These are phyloP conservation scores for Sporothrix inflata DNA, from an alignment of 2,329 filamentous ascomycete species.

Conservation along the genomic window DNA sequence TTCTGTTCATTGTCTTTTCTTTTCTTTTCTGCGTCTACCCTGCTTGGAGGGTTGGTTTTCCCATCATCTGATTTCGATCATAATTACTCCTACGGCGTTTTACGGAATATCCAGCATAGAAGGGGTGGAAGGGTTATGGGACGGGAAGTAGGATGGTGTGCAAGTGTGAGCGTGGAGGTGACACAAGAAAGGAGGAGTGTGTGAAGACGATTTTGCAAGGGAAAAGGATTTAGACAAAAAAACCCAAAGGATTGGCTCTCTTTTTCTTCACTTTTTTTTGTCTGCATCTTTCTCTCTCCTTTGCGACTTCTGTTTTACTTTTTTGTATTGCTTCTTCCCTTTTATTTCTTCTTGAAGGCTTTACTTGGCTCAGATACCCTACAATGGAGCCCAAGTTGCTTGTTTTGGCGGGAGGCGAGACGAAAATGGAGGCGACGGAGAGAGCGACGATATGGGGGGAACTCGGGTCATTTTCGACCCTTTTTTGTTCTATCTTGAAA, in stretches of 20 bases:
- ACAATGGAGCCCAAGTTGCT: background rate
- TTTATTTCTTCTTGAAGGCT: background rate
- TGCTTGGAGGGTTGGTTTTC: slow-evolving; percentile 3
- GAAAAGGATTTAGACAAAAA: slow-evolving; percentile 15
- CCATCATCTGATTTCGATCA: slow-evolving; percentile 2
- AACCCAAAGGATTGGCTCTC: background rate
- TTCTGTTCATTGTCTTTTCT: background rate
- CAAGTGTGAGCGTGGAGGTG: background rate
- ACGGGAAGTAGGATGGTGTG: background rate
- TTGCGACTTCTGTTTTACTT: background rate
- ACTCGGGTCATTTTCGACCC: background rate
- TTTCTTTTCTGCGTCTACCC: background rate
- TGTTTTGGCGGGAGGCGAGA: background rate
- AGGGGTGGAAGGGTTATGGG: background rate
- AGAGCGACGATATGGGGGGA: too few relatives aligned
- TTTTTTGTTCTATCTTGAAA: background rate
- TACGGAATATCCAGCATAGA: slow-evolving; percentile 20
- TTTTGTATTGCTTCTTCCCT: background rate
- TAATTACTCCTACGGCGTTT: slow-evolving; percentile 9
- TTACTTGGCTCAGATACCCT: slow-evolving; percentile 4
- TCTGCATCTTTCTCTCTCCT: background rate
- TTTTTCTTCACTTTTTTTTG: background rate
- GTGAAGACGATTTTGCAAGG: background rate
- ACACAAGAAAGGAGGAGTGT: background rate
- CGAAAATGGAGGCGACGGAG: too few relatives aligned